These are phyloP conservation scores for Epichloe uncinata DNA, from an alignment of 2,329 filamentous ascomycete species.

Conservation along the genomic window DNA sequence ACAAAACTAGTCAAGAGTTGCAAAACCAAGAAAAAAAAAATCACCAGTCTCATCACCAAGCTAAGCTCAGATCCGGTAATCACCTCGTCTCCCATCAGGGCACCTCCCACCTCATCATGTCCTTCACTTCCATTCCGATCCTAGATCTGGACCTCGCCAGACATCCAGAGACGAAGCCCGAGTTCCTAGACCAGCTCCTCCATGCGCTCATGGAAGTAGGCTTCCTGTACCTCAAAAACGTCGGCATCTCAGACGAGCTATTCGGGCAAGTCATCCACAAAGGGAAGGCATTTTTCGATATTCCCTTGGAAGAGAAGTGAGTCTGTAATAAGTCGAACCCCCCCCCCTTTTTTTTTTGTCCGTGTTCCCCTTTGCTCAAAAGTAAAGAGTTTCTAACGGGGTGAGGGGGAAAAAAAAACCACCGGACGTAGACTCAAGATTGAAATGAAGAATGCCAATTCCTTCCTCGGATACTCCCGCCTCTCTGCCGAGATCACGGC, in stretches of 20 bases:
- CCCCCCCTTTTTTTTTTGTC: too few species aligned
- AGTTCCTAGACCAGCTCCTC: slow-evolving; percentile 57
- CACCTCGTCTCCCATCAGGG: too few species aligned
- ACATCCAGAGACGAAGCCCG: slow-evolving; percentile 51
- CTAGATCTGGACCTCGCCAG: slow-evolving; percentile 59
- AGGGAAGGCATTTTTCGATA: slow-evolving; percentile 62
- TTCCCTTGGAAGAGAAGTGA: slow-evolving; percentile 63
- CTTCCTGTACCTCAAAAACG: slow-evolving; percentile 69
- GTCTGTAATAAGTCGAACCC: not conserved
- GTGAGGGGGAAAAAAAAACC: not conserved
- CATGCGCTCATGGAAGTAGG: slow-evolving; percentile 75
- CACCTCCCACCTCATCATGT: slow-evolving; percentile 28
- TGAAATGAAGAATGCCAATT: slow-evolving; percentile 61
- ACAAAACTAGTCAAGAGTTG: too few species aligned
- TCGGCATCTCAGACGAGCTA: slow-evolving; percentile 54
- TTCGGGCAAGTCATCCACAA: slow-evolving; percentile 51
- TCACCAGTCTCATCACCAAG: too few species aligned
- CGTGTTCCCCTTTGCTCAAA: not conserved
- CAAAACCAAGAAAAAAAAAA: too few species aligned
- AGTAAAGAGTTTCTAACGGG: too few species aligned
- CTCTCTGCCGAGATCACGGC: slow-evolving; percentile 60
- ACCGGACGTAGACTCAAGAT: slow-evolving; percentile 51
- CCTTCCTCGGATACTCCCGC: slow-evolving; percentile 57
- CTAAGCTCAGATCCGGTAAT: too few species aligned
- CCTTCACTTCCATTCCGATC: slow-evolving; percentile 65